phyloP scores from a whole-genome alignment of 1,139 yeast species.

The Protomyces lactucae-debilis region DNA sequence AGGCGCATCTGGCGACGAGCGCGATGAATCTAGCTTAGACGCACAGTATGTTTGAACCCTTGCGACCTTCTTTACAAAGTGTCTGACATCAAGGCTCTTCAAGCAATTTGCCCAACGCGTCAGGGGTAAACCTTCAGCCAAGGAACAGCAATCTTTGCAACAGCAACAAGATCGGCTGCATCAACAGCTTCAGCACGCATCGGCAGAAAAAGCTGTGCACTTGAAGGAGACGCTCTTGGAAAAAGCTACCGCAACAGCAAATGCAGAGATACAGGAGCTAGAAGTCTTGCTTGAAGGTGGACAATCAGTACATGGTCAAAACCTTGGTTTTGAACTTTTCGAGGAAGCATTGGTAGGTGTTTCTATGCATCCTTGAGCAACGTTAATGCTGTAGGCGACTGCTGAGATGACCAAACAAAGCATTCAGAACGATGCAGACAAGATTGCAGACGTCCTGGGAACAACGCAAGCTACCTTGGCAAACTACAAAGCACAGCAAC shows the following conservation, averaged over 20 bases:
- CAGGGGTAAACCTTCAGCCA: background rate
- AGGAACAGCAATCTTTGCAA: background rate
- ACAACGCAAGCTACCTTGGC: background rate
- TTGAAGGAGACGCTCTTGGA: background rate
- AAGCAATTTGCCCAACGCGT: background rate
- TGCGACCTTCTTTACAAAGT: background rate
- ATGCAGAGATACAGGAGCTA: background rate
- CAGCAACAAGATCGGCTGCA: background rate
- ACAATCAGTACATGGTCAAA: background rate
- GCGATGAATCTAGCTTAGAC: background rate
- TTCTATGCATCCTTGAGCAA: background rate
- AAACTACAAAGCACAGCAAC: background rate
- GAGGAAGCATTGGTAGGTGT: background rate
- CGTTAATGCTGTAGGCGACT: background rate
- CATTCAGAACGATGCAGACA: background rate
- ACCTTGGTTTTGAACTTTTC: background rate
- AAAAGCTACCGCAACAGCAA: background rate
- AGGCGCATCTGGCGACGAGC: background rate
- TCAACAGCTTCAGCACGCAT: background rate
- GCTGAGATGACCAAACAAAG: background rate
- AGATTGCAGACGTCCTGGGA: background rate
- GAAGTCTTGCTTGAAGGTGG: background rate
- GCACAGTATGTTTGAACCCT: background rate
- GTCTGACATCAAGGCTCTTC: background rate
- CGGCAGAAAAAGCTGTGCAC: background rate